phyloP scores from a whole-genome alignment of 129 eudicot genomes.

The sunflower (Helianthus annuus) region HanXRQr2.0-SUNRISE NC_035442.2:170569189-170569688 shows the following conservation, averaged over 20 bases:
- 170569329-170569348: no score
- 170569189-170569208: no score
- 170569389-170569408: no score
- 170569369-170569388: no score
- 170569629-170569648: not conserved
- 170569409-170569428: no score
- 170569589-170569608: not conserved
- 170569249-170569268: no score
- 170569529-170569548: not conserved
- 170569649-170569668: not conserved
- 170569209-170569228: no score
- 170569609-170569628: not conserved
- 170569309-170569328: no score
- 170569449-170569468: not conserved
- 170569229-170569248: no score
- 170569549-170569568: not conserved
- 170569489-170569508: not conserved
- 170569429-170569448: not conserved
- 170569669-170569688: not conserved
- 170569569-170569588: not conserved
- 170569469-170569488: not conserved
- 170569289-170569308: no score
- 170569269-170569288: no score
- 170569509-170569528: conserved; percentile 1
- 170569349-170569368: no score